phyloP scores from a whole-genome alignment of 1,139 yeast species.

The Pichia sp. region DNA sequence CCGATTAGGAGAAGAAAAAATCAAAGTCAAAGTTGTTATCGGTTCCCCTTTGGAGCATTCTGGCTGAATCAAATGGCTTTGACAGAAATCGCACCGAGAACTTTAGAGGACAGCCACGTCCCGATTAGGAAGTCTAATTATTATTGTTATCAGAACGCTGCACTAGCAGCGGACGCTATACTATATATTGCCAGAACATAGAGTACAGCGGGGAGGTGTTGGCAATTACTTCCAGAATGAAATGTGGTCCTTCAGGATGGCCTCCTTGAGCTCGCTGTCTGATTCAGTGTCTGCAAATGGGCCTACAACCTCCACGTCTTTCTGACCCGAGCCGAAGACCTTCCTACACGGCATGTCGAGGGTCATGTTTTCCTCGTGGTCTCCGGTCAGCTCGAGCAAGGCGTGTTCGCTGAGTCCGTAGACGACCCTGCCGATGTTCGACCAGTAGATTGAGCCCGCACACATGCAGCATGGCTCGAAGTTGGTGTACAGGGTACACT shows the following conservation, averaged over 20 bases:
- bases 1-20: background rate
- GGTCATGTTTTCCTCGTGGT: constrained; percentile 27
- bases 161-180: no score
- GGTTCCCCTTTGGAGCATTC: no score
- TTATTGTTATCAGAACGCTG: background rate
- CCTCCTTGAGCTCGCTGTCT: constrained; percentile 18
- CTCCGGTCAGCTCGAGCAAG: constrained; percentile 24
- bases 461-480: constrained; percentile 32
- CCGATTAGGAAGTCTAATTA: background rate
- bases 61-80: no score
- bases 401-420: constrained; percentile 24
- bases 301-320: constrained; percentile 25
- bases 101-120: background rate
- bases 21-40: background rate
- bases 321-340: constrained; percentile 25
- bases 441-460: constrained; percentile 29
- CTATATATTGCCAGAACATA: no score
- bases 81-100: no score
- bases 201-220: background rate
- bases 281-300: constrained; percentile 17
- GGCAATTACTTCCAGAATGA: constrained; percentile 22
- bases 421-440: constrained; percentile 27
- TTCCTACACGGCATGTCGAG: constrained; percentile 21
- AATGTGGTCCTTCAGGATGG: constrained; percentile 23
- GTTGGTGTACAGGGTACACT: constrained; percentile 28